Evolutionary conservation across 2,329 filamentous ascomycete genomes (phyloP), one percentile per base, ranked within the genome.

Genomic region (Ceratocystis huliohia): DNA sequence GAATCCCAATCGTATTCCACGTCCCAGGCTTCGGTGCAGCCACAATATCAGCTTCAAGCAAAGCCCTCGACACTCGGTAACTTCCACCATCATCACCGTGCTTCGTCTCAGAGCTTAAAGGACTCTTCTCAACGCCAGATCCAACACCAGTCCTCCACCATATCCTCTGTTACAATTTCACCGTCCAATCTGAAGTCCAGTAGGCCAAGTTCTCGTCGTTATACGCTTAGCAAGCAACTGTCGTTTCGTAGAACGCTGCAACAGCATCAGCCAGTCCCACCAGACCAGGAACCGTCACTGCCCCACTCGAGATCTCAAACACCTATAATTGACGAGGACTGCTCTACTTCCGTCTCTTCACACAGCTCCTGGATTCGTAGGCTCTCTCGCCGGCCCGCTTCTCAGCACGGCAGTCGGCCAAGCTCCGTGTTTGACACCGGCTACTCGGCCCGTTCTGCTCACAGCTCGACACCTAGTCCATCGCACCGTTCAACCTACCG

Each of bases 321-420:
- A 5, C 66, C 64, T 4, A 64, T 30, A 20, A 74, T 76, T 61
- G 73, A 74, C 13, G 81, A 84, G 68, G 75, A 75, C 69, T 73
- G 76, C 48, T 77, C 83, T 69, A 82, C 85, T 71, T 87, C 84
- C 2, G 71, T 80, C 44, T 86, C 84, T 17, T 86, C 84, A 2
- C 64, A 56, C 61, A 79, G 83, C 65, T 89, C 87, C 33, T 92
- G 88, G 88, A 84, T 91, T 69, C 83, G 84, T 70, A 84, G 87
- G 63, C 76, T 91, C 48, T 89, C 88, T 28, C 78, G 84, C 57
- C 82, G 87, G 28, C 86, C 86, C 22, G 73, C 80, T 28, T 88
- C 85, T 30, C 84, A 86, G 70, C 81, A 83, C 74, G 85, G 82
- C 69, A 87, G 83, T 71, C 79, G 84, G 69, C 88, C 87, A 44